These are phyloP conservation scores for Bipolaris bicolor DNA, from an alignment of 2,329 filamentous ascomycete species.

Conservation along the genomic window DNA sequence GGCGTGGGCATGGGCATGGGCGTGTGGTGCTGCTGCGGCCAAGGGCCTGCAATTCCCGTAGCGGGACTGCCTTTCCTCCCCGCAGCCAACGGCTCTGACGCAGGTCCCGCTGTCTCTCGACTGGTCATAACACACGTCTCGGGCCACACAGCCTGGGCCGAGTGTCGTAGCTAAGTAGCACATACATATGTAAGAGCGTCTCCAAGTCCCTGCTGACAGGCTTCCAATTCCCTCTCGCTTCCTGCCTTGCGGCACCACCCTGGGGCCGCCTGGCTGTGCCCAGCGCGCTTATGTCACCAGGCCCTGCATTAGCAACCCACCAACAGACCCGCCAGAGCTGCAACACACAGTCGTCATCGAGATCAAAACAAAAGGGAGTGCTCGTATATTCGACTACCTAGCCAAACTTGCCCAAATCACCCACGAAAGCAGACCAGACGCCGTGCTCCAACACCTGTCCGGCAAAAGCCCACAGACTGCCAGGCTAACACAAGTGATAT, in stretches of 20 bases:
- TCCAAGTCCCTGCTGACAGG: neutral
- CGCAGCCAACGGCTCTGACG: constrained; percentile 25
- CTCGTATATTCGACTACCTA: neutral
- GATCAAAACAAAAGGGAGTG: neutral
- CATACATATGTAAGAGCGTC: neutral
- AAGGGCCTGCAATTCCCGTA: constrained; percentile 23
- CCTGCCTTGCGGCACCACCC: neutral
- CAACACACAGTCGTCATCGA: neutral
- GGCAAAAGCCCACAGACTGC: constrained; percentile 13
- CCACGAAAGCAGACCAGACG: constrained; percentile 23
- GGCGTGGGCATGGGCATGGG: constrained; percentile 21
- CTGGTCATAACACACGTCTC: constrained; percentile 5
- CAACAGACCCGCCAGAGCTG: neutral
- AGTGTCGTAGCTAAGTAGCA: neutral
- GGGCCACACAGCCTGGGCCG: neutral
- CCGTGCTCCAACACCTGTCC: constrained; percentile 32
- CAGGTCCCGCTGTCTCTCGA: constrained; percentile 12
- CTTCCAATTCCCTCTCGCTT: neutral
- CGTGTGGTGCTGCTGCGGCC: constrained; percentile 21
- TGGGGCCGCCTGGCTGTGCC: neutral
- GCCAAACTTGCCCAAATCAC: constrained; percentile 17
- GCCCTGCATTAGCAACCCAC: constrained; percentile 4
- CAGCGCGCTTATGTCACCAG: neutral
- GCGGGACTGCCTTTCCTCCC: constrained; percentile 30
- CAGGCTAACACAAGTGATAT: constrained; percentile 18